Conservation (phyloP, 192 early-diverging fungal genomes). For the Radiomyces spectabilis region DNA sequence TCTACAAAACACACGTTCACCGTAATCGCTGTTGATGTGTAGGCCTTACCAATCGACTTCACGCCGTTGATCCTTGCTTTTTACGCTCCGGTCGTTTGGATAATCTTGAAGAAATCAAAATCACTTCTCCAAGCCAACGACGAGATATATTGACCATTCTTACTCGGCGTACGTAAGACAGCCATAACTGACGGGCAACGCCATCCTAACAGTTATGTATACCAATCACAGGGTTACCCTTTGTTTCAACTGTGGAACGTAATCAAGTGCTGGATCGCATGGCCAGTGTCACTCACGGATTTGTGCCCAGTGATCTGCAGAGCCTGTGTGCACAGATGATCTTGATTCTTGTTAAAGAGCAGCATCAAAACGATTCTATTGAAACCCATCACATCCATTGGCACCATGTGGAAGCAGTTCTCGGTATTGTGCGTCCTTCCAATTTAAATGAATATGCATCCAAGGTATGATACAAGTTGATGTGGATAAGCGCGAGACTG, state of each 20-base stretch:
- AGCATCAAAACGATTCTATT: too few species aligned
- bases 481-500: too few species aligned
- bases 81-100: conserved; percentile 55
- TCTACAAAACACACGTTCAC: too few species aligned
- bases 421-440: conserved; percentile 44
- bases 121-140: conserved; percentile 39
- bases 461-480: too few species aligned
- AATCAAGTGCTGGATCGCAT: too few species aligned
- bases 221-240: too few species aligned
- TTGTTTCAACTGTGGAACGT: too few species aligned
- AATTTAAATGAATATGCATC: conserved; percentile 43
- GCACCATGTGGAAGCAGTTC: conserved; percentile 33
- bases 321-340: conserved; percentile 51
- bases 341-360: conserved; percentile 36
- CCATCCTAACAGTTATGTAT: too few species aligned
- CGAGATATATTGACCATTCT: conserved; percentile 30
- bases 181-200: too few species aligned
- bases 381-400: conserved; percentile 18
- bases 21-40: conserved; percentile 3
- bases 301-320: conserved; percentile 74
- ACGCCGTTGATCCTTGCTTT: conserved; percentile 40
- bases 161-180: conserved; percentile 26
- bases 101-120: conserved; percentile 33
- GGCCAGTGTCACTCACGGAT: too few species aligned
- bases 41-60: conserved; percentile 44